Conservation (phyloP, 495 filamentous ascomycete genomes). For the Daldinia grandis region DNA sequence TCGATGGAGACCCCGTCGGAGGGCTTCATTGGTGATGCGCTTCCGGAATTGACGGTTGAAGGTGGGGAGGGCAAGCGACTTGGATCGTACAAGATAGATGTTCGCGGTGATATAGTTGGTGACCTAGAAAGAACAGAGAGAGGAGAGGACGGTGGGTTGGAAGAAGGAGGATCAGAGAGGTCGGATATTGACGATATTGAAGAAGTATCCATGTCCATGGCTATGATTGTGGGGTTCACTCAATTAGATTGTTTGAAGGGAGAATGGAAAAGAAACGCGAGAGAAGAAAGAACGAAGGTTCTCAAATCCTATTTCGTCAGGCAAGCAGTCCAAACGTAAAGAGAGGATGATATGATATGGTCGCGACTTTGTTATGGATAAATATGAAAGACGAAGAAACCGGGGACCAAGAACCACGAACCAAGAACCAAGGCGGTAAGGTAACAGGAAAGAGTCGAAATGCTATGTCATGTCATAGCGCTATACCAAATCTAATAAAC, state of each 20-base stretch:
- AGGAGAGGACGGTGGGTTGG: slow-evolving; percentile 57
- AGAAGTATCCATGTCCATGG: slow-evolving; percentile 38
- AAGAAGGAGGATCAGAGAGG: slow-evolving; percentile 45
- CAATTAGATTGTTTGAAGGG: slow-evolving; percentile 6
- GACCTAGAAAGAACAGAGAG: slow-evolving; percentile 61
- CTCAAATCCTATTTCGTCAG: background rate
- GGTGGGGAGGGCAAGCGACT: slow-evolving; percentile 54
- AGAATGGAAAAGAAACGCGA: background rate
- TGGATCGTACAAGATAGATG: slow-evolving; percentile 31
- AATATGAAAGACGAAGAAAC: background rate
- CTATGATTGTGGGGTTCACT: slow-evolving; percentile 10
- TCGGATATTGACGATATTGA: slow-evolving; percentile 39
- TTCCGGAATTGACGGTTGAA: slow-evolving; percentile 53
- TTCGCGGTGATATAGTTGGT: slow-evolving; percentile 55
- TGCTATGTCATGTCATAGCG: slow-evolving; percentile 34
- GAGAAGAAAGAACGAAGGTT: background rate
- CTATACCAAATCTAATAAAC: slow-evolving; percentile 24
- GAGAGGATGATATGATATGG: background rate
- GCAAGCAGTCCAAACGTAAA: background rate
- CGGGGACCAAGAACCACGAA: background rate
- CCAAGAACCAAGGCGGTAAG: background rate
- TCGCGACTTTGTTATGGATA: background rate
- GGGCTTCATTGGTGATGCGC: slow-evolving; percentile 53
- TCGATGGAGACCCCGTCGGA: slow-evolving; percentile 44
- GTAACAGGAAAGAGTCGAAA: slow-evolving; percentile 12